phyloP scores from a whole-genome alignment of 208 protist species.

The Leishmania guyanensis region DNA sequence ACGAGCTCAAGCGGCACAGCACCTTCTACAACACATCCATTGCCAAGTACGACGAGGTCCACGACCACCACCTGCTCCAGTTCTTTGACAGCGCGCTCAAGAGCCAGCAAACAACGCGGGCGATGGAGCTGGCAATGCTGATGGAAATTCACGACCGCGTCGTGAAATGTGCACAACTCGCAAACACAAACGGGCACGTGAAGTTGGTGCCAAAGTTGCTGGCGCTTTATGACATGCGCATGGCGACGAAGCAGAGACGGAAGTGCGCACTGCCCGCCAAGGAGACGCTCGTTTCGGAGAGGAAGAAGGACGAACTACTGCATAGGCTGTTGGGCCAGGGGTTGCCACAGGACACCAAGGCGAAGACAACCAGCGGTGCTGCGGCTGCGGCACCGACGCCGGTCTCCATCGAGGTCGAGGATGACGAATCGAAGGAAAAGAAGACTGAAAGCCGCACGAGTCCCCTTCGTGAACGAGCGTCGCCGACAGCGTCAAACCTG shows the following conservation, averaged over 20 bases:
- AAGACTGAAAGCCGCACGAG: neutral
- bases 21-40: conserved; percentile 71
- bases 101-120: conserved; percentile 72
- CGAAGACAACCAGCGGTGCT: neutral
- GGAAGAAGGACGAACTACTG: conserved; percentile 73
- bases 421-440: neutral
- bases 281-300: conserved; percentile 53
- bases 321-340: conserved; percentile 58
- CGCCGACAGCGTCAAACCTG: neutral
- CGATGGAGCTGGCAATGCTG: conserved; percentile 76
- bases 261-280: conserved; percentile 73
- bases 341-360: conserved; percentile 12
- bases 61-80: conserved; percentile 79
- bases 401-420: neutral
- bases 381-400: neutral
- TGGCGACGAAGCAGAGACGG: conserved; percentile 58
- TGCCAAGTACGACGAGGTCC: conserved; percentile 73
- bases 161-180: conserved; percentile 62
- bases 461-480: neutral
- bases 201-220: conserved; percentile 78
- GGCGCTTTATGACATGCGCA: conserved; percentile 69
- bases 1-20: conserved; percentile 80
- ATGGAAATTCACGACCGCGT: conserved; percentile 86
- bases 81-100: conserved; percentile 69
- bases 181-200: conserved; percentile 58